These are phyloP conservation scores for Phytophthora vignae DNA, from an alignment of 352 stramenopile genomes.

Conservation along the genomic window DNA sequence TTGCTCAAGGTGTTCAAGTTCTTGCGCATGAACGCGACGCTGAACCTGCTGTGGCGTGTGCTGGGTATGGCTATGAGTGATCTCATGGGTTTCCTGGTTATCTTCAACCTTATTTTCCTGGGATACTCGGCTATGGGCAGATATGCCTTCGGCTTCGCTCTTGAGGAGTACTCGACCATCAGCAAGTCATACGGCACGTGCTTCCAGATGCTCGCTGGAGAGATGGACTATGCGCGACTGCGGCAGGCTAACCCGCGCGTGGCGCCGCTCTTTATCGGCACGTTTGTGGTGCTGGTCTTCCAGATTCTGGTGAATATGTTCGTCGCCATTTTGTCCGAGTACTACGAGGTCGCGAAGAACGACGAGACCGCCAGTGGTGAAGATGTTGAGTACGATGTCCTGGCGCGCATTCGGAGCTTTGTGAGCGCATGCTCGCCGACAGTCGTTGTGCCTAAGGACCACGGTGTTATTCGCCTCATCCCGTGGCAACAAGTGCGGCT, in stretches of 20 bases:
- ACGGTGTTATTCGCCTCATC: slow-evolving; percentile 79
- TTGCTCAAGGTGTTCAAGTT: slow-evolving; percentile 92
- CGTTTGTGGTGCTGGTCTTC: slow-evolving; percentile 88
- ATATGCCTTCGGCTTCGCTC: slow-evolving; percentile 84
- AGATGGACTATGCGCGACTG: slow-evolving; percentile 82
- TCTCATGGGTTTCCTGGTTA: slow-evolving; percentile 90
- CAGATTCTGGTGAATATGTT: slow-evolving; percentile 93
- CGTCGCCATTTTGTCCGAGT: slow-evolving; percentile 89
- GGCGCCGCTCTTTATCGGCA: slow-evolving; percentile 84
- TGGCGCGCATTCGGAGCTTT: slow-evolving; percentile 82
- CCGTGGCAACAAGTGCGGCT: slow-evolving; percentile 79
- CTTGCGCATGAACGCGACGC: slow-evolving; percentile 89
- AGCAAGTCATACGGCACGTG: slow-evolving; percentile 84
- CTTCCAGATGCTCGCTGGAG: slow-evolving; percentile 89
- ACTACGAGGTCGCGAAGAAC: slow-evolving; percentile 88
- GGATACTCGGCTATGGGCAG: slow-evolving; percentile 88
- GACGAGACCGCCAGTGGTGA: slow-evolving; percentile 64
- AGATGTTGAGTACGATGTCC: slow-evolving; percentile 90
- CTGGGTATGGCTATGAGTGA: slow-evolving; percentile 85
- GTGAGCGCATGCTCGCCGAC: slow-evolving; percentile 78
- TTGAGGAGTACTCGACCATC: slow-evolving; percentile 88
- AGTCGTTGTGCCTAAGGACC: slow-evolving; percentile 76
- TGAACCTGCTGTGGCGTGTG: slow-evolving; percentile 88
- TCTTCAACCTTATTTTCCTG: slow-evolving; percentile 90
- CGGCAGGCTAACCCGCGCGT: slow-evolving; percentile 83